These are phyloP conservation scores for Gossypium laxum DNA, from an alignment of 441 rosid species.

Conservation along the genomic window DNA sequence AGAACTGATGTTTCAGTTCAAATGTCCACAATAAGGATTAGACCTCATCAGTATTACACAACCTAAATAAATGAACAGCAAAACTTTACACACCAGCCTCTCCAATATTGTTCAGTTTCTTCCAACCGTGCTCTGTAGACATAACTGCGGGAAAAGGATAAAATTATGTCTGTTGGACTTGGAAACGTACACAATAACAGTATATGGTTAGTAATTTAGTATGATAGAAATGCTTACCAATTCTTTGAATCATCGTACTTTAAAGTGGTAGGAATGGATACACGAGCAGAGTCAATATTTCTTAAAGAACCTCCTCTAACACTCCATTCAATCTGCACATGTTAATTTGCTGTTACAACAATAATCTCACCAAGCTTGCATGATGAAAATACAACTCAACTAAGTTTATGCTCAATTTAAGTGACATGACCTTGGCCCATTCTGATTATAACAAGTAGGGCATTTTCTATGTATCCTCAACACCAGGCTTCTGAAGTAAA, in stretches of 20 bases:
- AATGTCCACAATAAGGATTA: background rate
- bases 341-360: slow-evolving; percentile 4
- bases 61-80: background rate
- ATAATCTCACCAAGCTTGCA: slow-evolving; percentile 12
- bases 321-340: slow-evolving; percentile 73
- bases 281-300: slow-evolving; percentile 81
- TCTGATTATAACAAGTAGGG: background rate
- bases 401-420: background rate
- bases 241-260: slow-evolving; percentile 66
- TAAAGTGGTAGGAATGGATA: slow-evolving; percentile 72
- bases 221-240: slow-evolving; percentile 42
- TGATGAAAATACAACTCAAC: background rate
- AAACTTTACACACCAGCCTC: slow-evolving; percentile 54
- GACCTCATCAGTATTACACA: background rate
- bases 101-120: slow-evolving; percentile 93
- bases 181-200: background rate
- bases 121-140: slow-evolving; percentile 56
- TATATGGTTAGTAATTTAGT: background rate
- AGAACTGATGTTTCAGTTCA: background rate
- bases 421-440: background rate
- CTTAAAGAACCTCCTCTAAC: slow-evolving; percentile 77
- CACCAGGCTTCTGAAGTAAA: background rate
- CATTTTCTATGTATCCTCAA: background rate
- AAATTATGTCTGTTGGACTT: slow-evolving; percentile 8
- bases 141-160: slow-evolving; percentile 41